Base-by-base conservation (phyloP, 1,139 yeast genomes). In the Yamadazyma membranifaciens region DNA sequence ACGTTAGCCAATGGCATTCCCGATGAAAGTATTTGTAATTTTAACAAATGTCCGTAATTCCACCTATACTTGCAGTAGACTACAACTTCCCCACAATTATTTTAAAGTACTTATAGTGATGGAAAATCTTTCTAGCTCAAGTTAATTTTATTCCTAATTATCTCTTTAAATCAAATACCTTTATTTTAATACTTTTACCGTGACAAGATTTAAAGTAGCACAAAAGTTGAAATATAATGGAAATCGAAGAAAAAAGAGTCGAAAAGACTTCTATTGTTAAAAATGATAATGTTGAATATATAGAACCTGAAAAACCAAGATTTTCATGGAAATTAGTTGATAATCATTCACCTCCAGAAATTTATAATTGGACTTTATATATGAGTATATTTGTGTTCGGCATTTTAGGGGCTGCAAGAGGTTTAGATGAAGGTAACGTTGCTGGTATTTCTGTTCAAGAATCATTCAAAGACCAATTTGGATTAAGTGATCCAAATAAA, bases 361-460 rank as follows among this genome's bases (percentile, higher is more conserved):
- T 77, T 15, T 77, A 68, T 53, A 77, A 77, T 58, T 47, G 60
- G 50, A 69, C 71, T 9, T 62, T 78, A 35, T 74, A 65, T 49
- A 46, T 73, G 27, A 67, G 78, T 3, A 71, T 79, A 10, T 62
- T 75, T 37, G 72, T 77, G 4, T 80, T 78, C 57, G 85, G 85
- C 33, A 54, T 79, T 24, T 59, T 78, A 40, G 86, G 86, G 7
- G 68, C 78, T 20, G 81, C 82, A 9, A 63, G 85, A 56, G 86
- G 86, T 12, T 71, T 67, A 40, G 85, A 80, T 55, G 85, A 80
- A 57, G 86, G 86, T 36, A 41, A 41, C 31, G 39, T 46, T 25
- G 46, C 78, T 11, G 81, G 80, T 9, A 58, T 68, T 2, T 62
- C 70, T 31, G 69, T 75, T 3, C 78, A 71, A 47, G 56, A 54